Evolutionary conservation across 2,329 filamentous ascomycete genomes (phyloP), one percentile per base, ranked within the genome.

Genomic region (Cladosporium sp.): DNA sequence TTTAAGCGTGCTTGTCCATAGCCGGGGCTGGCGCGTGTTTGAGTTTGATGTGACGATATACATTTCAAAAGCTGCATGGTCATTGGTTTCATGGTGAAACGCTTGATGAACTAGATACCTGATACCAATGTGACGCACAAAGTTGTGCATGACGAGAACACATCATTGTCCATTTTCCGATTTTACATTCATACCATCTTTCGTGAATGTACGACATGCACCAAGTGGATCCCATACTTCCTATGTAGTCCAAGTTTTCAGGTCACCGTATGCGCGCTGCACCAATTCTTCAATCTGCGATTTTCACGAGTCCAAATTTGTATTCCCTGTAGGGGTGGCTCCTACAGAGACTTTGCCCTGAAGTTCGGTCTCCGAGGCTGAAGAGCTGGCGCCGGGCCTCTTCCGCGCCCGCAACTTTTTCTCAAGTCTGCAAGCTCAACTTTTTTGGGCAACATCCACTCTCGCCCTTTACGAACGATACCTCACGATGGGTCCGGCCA

Each of bases 1-100:
- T 92, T 77, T 96, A 89, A 83, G 65, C 63, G 49, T 33, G 49
- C 34, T 41, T 16, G 14, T 19, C 49, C 46, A 40, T 34, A 40
- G 41, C 37, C 46, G 28, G 13, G 46, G 46, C 37, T 50, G 31
- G 46, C 38, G 46, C 46, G 46, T 50, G 40, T 42, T 42, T 22
- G 13, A 10, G 40, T 22, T 18, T 10, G 28, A 22, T 35, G 40
- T 43, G 28, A 50, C 31, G 38, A 43, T 43, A 43, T 32, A 35
- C 31, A 42, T 33, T 43, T 14, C 14, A 50, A 49, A 43, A 43
- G 40, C 40, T 34, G 46, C 46, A 50, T 50, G 46, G 46, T 50
- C 46, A 38, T 50, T 50, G 46, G 46, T 50, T 50, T 50, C 46
- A 50, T 50, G 46, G 46, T 32, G 46, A 50, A 43, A 50, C 40